These are phyloP conservation scores for Fusarium coffeatum DNA, from an alignment of 2,329 filamentous ascomycete genomes.

Conservation along the genomic window DNA sequence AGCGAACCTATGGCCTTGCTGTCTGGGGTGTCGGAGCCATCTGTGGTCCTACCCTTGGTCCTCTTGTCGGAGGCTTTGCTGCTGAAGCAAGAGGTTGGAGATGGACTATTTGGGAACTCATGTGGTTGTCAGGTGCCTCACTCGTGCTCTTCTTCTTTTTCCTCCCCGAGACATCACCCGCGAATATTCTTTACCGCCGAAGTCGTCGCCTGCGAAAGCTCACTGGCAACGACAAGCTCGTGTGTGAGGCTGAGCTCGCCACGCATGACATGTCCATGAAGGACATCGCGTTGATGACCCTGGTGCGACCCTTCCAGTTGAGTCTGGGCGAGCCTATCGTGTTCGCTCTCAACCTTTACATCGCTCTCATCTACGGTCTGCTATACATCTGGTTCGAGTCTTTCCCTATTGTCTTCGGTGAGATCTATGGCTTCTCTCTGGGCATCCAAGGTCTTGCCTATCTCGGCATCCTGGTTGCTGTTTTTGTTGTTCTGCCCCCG, in stretches of 20 bases:
- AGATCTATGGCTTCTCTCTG: constrained; percentile 57
- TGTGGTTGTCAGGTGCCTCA: constrained; percentile 32
- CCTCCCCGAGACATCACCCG: constrained; percentile 41
- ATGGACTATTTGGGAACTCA: constrained; percentile 44
- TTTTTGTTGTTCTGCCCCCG: constrained; percentile 2
- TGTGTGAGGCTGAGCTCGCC: constrained; percentile 14
- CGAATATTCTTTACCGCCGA: constrained; percentile 40
- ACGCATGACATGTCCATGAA: constrained; percentile 21
- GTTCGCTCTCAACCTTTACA: constrained; percentile 57
- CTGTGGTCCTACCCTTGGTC: constrained; percentile 22
- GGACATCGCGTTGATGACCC: constrained; percentile 40
- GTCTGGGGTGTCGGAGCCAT: constrained; percentile 1
- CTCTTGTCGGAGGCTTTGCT: constrained; percentile 15
- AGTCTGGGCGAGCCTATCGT: constrained; percentile 56
- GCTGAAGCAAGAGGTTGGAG: constrained; percentile 34
- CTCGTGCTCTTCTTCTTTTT: constrained; percentile 41
- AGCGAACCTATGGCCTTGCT: constrained; percentile 1
- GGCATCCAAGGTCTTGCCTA: constrained; percentile 64
- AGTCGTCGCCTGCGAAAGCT: constrained; percentile 27
- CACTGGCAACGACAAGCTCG: constrained; percentile 23
- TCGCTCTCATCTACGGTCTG: constrained; percentile 55
- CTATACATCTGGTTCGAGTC: constrained; percentile 55
- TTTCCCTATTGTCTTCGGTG: constrained; percentile 35
- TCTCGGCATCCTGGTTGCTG: constrained; percentile 25
- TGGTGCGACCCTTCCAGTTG: constrained; percentile 54